A percentile compares a stretch with the other conserved stretches of the same genome.
phyloP scores from a whole-genome alignment of 2,329 filamentous ascomycete species.

The Colletotrichum siamense region DNA sequence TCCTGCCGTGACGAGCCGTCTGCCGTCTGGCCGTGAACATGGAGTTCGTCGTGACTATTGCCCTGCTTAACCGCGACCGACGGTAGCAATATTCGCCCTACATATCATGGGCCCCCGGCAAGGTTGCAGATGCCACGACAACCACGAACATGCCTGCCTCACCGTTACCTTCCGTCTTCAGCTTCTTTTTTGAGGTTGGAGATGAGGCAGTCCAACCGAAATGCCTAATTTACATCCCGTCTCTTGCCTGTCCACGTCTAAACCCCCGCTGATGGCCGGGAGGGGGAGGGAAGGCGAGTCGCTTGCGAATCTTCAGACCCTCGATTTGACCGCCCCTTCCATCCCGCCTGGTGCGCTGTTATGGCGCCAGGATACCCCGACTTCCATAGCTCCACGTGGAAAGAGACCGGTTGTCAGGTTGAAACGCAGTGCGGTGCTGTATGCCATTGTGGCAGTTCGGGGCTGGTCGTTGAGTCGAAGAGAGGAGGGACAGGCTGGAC shows the following conservation, averaged over 20 bases:
- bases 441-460: not conserved
- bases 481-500: not conserved
- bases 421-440: not conserved
- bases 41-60: not conserved
- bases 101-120: not conserved
- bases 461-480: not conserved
- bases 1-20: not conserved
- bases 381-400: constrained; percentile 7
- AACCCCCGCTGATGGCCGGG: not conserved
- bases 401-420: not conserved
- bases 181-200: not conserved
- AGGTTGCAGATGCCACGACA: not conserved
- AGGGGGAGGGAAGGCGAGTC: not conserved
- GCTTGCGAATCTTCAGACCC: not conserved
- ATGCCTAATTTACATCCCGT: not conserved
- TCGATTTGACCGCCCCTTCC: not conserved
- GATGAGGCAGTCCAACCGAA: not conserved
- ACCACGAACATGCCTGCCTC: not conserved
- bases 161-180: not conserved
- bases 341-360: not conserved
- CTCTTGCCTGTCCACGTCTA: not conserved
- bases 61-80: not conserved
- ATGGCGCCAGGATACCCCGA: constrained; percentile 5
- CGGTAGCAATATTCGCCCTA: not conserved
- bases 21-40: not conserved